Evolutionary conservation across 352 stramenopile genomes (phyloP), one percentile per base, ranked within the genome.

Genomic region (Phytophthora podocarpi): DNA sequence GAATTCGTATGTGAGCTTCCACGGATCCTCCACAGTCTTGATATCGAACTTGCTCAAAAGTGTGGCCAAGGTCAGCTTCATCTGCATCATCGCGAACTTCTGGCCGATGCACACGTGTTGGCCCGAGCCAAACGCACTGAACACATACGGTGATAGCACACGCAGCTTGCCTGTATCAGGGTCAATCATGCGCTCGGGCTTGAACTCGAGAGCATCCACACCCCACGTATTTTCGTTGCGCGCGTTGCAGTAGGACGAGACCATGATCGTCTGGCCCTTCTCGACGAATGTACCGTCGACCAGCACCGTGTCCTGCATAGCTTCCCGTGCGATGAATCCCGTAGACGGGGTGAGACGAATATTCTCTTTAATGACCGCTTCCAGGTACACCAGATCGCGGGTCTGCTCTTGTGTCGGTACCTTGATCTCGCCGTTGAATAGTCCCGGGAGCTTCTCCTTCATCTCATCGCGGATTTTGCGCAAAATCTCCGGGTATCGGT

Each of bases 131-230:
- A 91, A 93, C n/a, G 36, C 62, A 24, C 60, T 71, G 36, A 67
- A 74, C 5, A 54, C 36, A 42, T 52, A 72, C 1, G 67, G 67
- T 0, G 62, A 76, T 3, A 72, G 31, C 12, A 66, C 52, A 5
- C 41, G 51, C 11, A 78, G 53, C 34, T 80, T 86, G 16, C 58
- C 63, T 2, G 67, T 83, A 4, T 52, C 37, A 0, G 60, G 12
- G 40, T 88, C 76, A 27, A 91, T 74, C 68, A 78, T 91, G 1
- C 80, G 75, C 51, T 93, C 80, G 0, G 86, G 82, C 15, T 83
- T 82, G 55, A 85, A 91, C 55, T 75, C 57, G 2, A 60, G 48
- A 0, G 69, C 68, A 47, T 93, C 86, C 0, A 68, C 31, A 0
- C 80, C 78, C 85, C 85, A 94, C 1, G 46, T 54, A 0, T 46